These are phyloP conservation scores for Candida peoriensis DNA, from an alignment of 805 yeast species.

Conservation along the genomic window DNA sequence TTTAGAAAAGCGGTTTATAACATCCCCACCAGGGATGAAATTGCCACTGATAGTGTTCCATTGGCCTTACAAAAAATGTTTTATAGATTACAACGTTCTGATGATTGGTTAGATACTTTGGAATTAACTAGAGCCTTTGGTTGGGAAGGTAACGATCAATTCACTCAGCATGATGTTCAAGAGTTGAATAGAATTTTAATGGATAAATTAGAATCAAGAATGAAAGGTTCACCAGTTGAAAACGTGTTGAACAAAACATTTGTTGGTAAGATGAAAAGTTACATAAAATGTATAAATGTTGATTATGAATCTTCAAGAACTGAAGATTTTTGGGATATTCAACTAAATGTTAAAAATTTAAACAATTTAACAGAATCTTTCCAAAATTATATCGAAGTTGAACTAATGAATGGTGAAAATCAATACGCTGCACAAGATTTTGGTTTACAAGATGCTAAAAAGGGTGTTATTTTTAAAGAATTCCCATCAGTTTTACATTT, in stretches of 20 bases:
- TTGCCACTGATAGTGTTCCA: conserved; percentile 58
- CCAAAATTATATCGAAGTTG: conserved; percentile 81
- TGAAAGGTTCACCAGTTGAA: conserved; percentile 84
- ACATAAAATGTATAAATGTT: conserved; percentile 86
- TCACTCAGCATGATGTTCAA: conserved; percentile 97
- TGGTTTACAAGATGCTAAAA: conserved; percentile 93
- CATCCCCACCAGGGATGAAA: conserved; percentile 72
- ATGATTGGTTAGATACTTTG: conserved; percentile 73
- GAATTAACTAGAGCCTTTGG: conserved; percentile 92
- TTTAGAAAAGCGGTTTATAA: conserved; percentile 84
- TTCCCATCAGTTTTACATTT: conserved; percentile 92
- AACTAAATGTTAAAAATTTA: conserved; percentile 85
- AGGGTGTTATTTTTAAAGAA: conserved; percentile 87
- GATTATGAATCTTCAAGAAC: conserved; percentile 86
- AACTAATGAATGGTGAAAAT: conserved; percentile 88
- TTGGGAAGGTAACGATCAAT: conserved; percentile 94
- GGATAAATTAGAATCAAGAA: conserved; percentile 86
- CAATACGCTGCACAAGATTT: conserved; percentile 87
- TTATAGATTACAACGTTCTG: conserved; percentile 69
- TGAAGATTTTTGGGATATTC: conserved; percentile 98
- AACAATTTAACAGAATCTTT: conserved; percentile 70
- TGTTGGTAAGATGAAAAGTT: conserved; percentile 96
- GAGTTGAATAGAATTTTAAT: conserved; percentile 91
- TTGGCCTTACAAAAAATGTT: conserved; percentile 85
- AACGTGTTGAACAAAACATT: conserved; percentile 73